Base-by-base conservation (phyloP, 495 filamentous ascomycete species). In the Geopyxis carbonaria region DNA sequence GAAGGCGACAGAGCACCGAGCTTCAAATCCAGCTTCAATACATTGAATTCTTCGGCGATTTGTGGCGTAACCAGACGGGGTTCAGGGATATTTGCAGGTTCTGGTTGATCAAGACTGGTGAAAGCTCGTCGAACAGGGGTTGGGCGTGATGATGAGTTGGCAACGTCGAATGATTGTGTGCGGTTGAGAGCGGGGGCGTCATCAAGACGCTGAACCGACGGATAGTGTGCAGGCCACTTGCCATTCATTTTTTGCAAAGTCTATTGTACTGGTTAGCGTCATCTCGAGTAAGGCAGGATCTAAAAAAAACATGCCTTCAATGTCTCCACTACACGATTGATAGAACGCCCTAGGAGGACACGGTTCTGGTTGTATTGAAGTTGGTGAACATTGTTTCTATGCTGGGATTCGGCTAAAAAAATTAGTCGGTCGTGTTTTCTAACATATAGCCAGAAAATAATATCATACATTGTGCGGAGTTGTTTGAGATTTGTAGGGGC, bases 211-310 rank as follows among this genome's bases (percentile, higher is more conserved):
- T 82, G 76, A 10, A 92, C 76, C 11, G 86, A 81, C 34, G 89
- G 91, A 53, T 97, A 97, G 50, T 86, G 80, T 24, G 85, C 85
- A 4, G 89, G 91, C 89, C 91, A 95, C 57, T 71, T 68, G 21
- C 75, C 61, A 47, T 97, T 97, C 68, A 77, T 86, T 48, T 80
- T 73, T 59, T 92, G 84, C 37, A 97, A 69, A 38, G 70, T 69
- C 61, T 76, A 73, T 32, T n/a, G n/a, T n/a, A 16, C 40, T 24
- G n/a, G 36, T 29, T 13, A 40, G 23, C n/a, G n/a, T n/a, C n/a
- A n/a, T n/a, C n/a, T n/a, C n/a, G n/a, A n/a, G n/a, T n/a, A n/a
- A n/a, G n/a, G n/a, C n/a, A n/a, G n/a, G n/a, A n/a, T n/a, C n/a
- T n/a, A n/a, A n/a, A n/a, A n/a, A n/a, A n/a, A n/a, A 40, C 23